phyloP scores from a whole-genome alignment of 495 filamentous ascomycete species.

The Hapsidospora chrysogenum region DNA sequence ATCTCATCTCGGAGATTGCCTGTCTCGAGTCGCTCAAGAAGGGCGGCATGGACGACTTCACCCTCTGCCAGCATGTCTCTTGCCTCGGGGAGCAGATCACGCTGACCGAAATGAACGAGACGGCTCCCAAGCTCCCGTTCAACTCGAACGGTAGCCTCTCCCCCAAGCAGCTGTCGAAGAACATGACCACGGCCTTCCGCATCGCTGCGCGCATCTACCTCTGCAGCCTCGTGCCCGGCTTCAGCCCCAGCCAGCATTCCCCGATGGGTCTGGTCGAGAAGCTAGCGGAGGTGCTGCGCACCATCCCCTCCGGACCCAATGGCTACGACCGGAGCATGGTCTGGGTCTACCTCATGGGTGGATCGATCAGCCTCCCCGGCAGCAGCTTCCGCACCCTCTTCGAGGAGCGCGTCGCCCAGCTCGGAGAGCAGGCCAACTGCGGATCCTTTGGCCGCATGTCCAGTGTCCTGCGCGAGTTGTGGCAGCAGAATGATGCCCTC shows the following conservation, averaged over 20 bases:
- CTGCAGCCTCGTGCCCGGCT: constrained; percentile 81
- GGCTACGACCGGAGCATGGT: constrained; percentile 84
- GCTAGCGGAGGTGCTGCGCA: constrained; percentile 51
- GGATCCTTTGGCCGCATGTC: constrained; percentile 74
- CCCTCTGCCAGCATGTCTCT: constrained; percentile 70
- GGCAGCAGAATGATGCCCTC: constrained; percentile 49
- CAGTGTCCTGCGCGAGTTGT: constrained; percentile 64
- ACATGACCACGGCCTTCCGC: constrained; percentile 81
- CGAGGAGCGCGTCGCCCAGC: constrained; percentile 44
- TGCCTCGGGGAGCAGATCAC: constrained; percentile 69
- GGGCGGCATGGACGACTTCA: constrained; percentile 65
- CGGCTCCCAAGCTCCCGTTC: constrained; percentile 35
- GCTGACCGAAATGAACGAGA: constrained; percentile 46
- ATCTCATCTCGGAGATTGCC: constrained; percentile 91
- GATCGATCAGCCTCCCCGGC: constrained; percentile 48
- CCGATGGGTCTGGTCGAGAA: constrained; percentile 59
- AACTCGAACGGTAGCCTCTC: constrained; percentile 57
- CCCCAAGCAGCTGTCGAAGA: constrained; percentile 64
- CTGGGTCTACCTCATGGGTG: constrained; percentile 83
- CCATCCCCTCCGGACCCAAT: constrained; percentile 60
- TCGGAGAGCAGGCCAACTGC: constrained; percentile 60
- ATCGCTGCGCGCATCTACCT: constrained; percentile 88
- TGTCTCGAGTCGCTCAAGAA: constrained; percentile 81
- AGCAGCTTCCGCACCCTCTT: constrained; percentile 67
- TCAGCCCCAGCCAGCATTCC: constrained; percentile 50